Evolutionary conservation across 345 rosid species (phyloP).

Genomic region (Euclidium syriacum): DNA sequence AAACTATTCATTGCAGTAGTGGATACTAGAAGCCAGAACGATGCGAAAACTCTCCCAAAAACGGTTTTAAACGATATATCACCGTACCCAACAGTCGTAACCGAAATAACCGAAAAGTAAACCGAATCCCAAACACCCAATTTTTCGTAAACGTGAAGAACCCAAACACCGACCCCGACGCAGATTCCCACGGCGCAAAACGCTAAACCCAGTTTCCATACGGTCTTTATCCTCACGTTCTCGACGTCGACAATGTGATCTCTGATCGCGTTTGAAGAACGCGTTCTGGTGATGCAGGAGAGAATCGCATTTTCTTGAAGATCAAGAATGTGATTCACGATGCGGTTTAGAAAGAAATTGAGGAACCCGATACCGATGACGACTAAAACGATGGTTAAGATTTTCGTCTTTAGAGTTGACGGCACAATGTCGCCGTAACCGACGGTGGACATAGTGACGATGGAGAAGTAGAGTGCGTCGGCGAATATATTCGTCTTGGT

Average conservation of each 20-base stretch:
- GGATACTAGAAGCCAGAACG: constrained; percentile 46
- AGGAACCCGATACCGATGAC: constrained; percentile 45
- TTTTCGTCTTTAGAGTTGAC: constrained; percentile 32
- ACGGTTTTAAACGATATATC: constrained; percentile 43
- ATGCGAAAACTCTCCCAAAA: constrained; percentile 46
- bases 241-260: constrained; percentile 36
- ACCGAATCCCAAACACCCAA: constrained; percentile 44
- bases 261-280: constrained; percentile 5
- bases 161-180: constrained; percentile 34
- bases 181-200: constrained; percentile 42
- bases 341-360: constrained; percentile 39
- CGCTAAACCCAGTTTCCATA: constrained; percentile 46
- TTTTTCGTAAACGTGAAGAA: constrained; percentile 33
- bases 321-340: constrained; percentile 41
- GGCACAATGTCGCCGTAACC: constrained; percentile 66
- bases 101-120: constrained; percentile 55
- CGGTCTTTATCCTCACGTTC: constrained; percentile 46
- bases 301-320: constrained; percentile 46
- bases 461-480: constrained; percentile 57
- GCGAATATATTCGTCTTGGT: constrained; percentile 41
- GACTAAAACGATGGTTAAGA: constrained; percentile 39
- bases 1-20: constrained; percentile 49
- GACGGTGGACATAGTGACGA: constrained; percentile 64
- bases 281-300: constrained; percentile 25
- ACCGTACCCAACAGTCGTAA: constrained; percentile 59